Conservation (phyloP, 768 basidiomycete species). For the Lactifluus rugatus region DNA sequence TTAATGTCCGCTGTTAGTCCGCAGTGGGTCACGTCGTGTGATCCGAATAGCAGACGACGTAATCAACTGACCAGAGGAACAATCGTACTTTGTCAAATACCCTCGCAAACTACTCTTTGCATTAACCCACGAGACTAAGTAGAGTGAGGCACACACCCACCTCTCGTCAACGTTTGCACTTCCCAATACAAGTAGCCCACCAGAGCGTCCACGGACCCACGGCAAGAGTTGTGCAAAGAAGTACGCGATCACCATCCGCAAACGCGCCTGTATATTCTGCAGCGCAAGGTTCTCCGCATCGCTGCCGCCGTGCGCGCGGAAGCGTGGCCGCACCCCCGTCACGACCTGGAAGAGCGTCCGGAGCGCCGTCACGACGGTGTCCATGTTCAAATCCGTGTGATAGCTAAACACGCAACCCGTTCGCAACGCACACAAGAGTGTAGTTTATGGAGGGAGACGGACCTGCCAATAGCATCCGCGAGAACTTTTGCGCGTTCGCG, state of each 20-base stretch:
- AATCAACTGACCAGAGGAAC: slow-evolving; percentile 58
- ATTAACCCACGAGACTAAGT: background rate
- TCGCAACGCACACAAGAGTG: background rate
- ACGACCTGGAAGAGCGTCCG: slow-evolving; percentile 75
- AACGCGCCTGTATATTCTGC: slow-evolving; percentile 94
- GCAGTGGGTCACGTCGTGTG: background rate
- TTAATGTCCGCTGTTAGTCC: slow-evolving; percentile 76
- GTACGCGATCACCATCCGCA: slow-evolving; percentile 92
- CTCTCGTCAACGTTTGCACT: slow-evolving; percentile 99
- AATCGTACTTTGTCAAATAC: slow-evolving; percentile 97
- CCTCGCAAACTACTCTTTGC: slow-evolving; percentile 65
- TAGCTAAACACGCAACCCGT: slow-evolving; percentile 43
- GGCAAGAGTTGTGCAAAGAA: slow-evolving; percentile 92
- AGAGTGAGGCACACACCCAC: slow-evolving; percentile 30
- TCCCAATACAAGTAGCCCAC: slow-evolving; percentile 90
- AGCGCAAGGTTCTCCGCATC: slow-evolving; percentile 87
- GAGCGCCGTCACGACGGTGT: slow-evolving; percentile 76
- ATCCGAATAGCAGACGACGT: background rate
- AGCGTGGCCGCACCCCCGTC: slow-evolving; percentile 63
- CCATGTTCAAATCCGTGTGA: slow-evolving; percentile 95
- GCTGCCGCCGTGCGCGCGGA: slow-evolving; percentile 80
- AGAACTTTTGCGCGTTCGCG: slow-evolving; percentile 78
- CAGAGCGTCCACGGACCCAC: slow-evolving; percentile 75
- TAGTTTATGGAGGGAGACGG: slow-evolving; percentile 27
- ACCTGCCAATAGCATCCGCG: slow-evolving; percentile 86